These are phyloP conservation scores for Dittrichia graveolens DNA, from an alignment of 129 eudicot genomes.

Conservation along the genomic window DNA sequence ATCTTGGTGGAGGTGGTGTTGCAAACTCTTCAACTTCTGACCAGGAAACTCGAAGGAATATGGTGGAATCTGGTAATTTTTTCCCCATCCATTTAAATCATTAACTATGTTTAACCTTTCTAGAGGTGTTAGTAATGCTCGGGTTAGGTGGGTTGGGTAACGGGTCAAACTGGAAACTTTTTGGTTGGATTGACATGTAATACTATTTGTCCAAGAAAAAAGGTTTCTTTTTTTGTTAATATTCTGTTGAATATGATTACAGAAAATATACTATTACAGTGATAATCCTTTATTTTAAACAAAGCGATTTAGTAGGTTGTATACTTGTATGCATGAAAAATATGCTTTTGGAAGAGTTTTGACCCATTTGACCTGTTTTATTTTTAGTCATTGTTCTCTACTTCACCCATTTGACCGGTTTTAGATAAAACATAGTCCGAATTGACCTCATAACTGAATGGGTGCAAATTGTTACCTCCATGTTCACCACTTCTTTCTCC, in stretches of 20 bases:
- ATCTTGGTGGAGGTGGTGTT: constrained; percentile 49
- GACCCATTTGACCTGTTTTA: neutral
- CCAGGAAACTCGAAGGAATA: constrained; percentile 52
- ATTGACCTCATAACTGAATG: neutral
- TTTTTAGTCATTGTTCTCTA: neutral
- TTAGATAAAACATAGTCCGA: neutral
- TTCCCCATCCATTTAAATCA: neutral
- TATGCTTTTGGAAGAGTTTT: neutral
- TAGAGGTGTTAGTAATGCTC: no score
- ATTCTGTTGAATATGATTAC: neutral
- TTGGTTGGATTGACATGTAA: no score
- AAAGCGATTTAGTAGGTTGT: neutral
- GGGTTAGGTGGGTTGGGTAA: no score
- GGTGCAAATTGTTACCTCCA: neutral
- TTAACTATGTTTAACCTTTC: neutral
- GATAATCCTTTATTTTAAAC: neutral
- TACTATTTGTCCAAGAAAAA: no score
- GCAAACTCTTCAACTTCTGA: constrained; percentile 49
- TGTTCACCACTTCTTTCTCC: neutral
- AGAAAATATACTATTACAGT: neutral
- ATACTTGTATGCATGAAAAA: no score
- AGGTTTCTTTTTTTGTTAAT: no score
- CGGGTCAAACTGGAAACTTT: no score
- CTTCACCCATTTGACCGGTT: neutral
- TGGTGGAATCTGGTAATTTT: constrained; percentile 55